Evolutionary conservation across 2,329 filamentous ascomycete genomes (phyloP), one percentile per base, ranked within the genome.

Genomic region (Plenodomus biglobosus): DNA sequence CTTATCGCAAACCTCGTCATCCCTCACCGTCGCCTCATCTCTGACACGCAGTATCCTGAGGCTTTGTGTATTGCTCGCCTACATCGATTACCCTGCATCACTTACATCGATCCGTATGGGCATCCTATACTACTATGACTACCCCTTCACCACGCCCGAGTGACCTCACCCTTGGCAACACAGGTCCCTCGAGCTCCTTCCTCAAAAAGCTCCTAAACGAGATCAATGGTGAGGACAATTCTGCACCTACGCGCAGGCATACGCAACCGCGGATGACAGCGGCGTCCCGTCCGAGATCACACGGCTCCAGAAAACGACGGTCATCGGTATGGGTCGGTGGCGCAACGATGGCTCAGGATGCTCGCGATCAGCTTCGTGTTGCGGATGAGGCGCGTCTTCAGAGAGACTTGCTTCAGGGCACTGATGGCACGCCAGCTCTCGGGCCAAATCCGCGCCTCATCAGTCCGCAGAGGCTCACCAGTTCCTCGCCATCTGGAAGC

Each of bases 201-300:
- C 57, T 69, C 11, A 53, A 62, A 22, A 49, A 58, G 17, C 56
- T 70, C 6, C 56, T 69, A 15, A 55, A 65, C 16, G 63, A 68
- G 32, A 63, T 69, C 48, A 59, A 55, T 22, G 51, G 50, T 27
- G 17, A 22, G 30, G 21, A 32, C 11, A 39, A 48, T 21, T 40
- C 45, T 2, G 39, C 37, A 27, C 38, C 38, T 19, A 10, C 16
- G 24, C 20, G 20, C 6, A 40, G 36, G 6, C 15, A 22, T 15
- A n/a, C 24, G 6, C 15, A 7, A 3, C 27, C 7, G 27, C 6
- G 27, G 8, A 32, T 3, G 6, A 32, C 27, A 32, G 6, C 27
- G 3, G 27, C 13, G 27, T 15, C 15, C 27, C 27, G 27, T 32
- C 27, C 27, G 15, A 32, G 27, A 32, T 15, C 27, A 15, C 27